Base-by-base conservation (phyloP, 257 asterid species). In the Salvia rosmarinus region DNA sequence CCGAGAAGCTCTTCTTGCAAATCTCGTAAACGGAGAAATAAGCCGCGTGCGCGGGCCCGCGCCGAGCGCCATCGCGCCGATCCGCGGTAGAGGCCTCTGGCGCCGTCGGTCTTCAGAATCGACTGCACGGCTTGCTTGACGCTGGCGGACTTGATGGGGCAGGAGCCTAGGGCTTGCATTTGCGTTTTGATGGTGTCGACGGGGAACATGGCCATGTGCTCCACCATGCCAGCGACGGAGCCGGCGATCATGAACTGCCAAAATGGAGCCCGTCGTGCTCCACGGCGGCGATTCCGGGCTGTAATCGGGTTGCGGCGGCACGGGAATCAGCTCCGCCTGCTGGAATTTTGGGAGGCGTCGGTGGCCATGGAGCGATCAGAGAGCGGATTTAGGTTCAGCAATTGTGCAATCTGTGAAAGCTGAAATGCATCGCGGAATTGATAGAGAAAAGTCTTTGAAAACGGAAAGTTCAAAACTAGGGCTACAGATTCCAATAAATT, bases 1-100 rank as follows among this genome's bases (percentile, higher is more conserved):
- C 84, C 86, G 1, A 88, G 30, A 95, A 84, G 0, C 73, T 73
- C 81, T 88, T 81, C 85, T 95, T 95, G 61, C 88, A 89, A 17
- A 86, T 42, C 78, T 95, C 99, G 40, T 95, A 95, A 42, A 87
- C 89, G 3, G 97, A 85, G 79, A 95, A 95, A 73, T 95, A 91
- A 47, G 92, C 96, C 0, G 98, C 99, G 79, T 95, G 99, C 0
- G 99, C 96, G 0, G 98, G 99, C 98, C 98, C 8, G 99, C 99
- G 9, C 99, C 98, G 0, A 95, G 86, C 2, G 87, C 99, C 99
- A 95, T 91, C 11, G 99, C 99, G 13, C 90, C 95, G 49, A 95
- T 95, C 99, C 99, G 2, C 98, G 88, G 77, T 95, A 91, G 68
- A 95, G 73, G 14, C 97, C 99, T 11, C 71, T 62, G 2, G 83